Evolutionary conservation across 2,329 filamentous ascomycete genomes (phyloP).

Genomic region (Davidsoniella virescens): DNA sequence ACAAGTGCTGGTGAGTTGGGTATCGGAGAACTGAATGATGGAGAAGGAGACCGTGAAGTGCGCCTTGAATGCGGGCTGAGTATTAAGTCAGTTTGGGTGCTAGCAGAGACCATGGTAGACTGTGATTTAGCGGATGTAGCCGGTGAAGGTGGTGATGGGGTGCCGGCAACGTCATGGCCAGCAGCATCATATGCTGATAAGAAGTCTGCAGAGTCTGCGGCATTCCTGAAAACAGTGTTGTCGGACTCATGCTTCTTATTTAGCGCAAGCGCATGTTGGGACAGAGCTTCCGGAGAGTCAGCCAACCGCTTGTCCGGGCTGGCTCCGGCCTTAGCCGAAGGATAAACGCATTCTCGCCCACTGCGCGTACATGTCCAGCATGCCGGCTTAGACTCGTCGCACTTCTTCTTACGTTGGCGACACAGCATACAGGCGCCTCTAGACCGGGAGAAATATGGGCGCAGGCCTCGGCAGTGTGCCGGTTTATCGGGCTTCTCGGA

Average conservation of each 20-base stretch:
- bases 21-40: neutral
- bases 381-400: conserved; percentile 19
- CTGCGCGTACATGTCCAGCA: conserved; percentile 13
- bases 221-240: neutral
- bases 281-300: too few relatives aligned
- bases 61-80: neutral
- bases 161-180: too few relatives aligned
- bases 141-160: neutral
- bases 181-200: too few relatives aligned
- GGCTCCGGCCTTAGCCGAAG: conserved; percentile 1
- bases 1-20: conserved; percentile 6
- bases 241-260: neutral
- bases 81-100: conserved; percentile 7
- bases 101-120: conserved; percentile 4
- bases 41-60: neutral
- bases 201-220: neutral
- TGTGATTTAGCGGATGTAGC: neutral
- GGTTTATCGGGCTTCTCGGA: conserved; percentile 4
- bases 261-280: too few relatives aligned
- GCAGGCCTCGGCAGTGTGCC: conserved; percentile 8
- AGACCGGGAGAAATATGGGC: conserved; percentile 13
- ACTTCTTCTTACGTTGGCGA: conserved; percentile 22
- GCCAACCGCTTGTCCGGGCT: neutral
- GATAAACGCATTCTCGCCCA: conserved; percentile 10
- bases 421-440: conserved; percentile 18